Evolutionary conservation across 495 filamentous ascomycete species (phyloP).

Genomic region (Penicillium soppii): DNA sequence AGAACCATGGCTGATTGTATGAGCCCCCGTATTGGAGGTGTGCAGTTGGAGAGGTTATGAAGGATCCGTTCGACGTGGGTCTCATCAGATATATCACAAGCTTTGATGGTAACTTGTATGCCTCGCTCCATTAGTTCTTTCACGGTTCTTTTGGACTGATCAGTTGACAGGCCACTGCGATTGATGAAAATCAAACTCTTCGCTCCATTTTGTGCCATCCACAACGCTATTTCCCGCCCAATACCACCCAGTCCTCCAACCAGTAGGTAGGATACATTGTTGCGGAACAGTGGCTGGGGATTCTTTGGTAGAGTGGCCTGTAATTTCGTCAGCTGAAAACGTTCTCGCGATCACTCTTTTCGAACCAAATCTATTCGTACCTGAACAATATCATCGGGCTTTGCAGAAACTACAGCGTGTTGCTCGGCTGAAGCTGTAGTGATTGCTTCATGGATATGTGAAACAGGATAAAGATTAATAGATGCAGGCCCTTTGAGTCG

Average conservation of each 20-base stretch:
- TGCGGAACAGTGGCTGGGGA: slow-evolving; percentile 2
- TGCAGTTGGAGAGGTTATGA: background rate
- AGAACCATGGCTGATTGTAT: slow-evolving; percentile 42
- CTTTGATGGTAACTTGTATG: slow-evolving; percentile 15
- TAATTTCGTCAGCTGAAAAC: background rate
- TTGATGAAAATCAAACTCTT: slow-evolving; percentile 29
- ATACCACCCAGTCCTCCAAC: slow-evolving; percentile 24
- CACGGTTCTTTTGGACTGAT: slow-evolving; percentile 17
- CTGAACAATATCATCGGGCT: slow-evolving; percentile 1
- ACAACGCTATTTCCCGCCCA: slow-evolving; percentile 20
- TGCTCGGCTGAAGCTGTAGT: background rate
- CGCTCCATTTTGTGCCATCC: slow-evolving; percentile 33
- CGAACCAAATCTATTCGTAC: background rate
- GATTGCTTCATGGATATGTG: slow-evolving; percentile 1
- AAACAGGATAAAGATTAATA: background rate
- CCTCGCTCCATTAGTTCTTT: slow-evolving; percentile 13
- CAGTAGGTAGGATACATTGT: slow-evolving; percentile 17
- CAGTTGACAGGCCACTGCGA: slow-evolving; percentile 17
- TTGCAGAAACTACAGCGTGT: slow-evolving; percentile 9
- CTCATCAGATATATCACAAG: slow-evolving; percentile 32
- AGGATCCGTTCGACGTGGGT: slow-evolving; percentile 20
- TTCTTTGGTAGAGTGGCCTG: slow-evolving; percentile 1
- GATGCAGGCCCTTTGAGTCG: slow-evolving; percentile 3
- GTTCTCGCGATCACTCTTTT: background rate
- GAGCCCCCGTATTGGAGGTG: slow-evolving; percentile 37